phyloP scores from a whole-genome alignment of 2,329 filamentous ascomycete genomes.

The Emericellopsis atlantica region DNA sequence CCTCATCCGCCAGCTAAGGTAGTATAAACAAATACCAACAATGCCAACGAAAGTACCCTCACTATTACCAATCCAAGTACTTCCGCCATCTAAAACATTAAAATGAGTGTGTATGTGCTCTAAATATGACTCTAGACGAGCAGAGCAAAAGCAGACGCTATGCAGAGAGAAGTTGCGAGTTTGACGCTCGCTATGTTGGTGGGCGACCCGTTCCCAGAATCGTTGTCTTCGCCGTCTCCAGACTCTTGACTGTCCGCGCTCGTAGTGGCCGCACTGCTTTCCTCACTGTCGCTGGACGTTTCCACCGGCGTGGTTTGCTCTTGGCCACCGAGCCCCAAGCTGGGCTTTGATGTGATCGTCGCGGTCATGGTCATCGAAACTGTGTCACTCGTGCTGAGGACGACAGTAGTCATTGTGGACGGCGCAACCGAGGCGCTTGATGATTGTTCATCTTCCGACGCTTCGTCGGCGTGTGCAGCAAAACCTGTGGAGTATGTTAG shows the following conservation, averaged over 20 bases:
- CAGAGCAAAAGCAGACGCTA: slow-evolving; percentile 1
- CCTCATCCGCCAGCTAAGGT: too few species aligned
- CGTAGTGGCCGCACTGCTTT: not conserved
- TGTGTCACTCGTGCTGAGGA: slow-evolving; percentile 1
- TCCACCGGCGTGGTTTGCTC: slow-evolving; percentile 4
- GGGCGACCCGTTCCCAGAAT: not conserved
- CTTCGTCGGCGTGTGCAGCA: slow-evolving; percentile 1
- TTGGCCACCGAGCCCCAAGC: slow-evolving; percentile 9
- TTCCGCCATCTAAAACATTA: not conserved
- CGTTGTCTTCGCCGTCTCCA: not conserved
- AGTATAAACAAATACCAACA: too few species aligned
- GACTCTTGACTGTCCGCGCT: not conserved
- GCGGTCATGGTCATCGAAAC: not conserved
- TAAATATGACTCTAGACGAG: slow-evolving; percentile 1
- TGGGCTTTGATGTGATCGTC: not conserved
- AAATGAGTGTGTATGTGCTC: not conserved
- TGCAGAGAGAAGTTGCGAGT: slow-evolving; percentile 1
- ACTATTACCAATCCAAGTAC: not conserved
- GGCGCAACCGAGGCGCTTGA: not conserved
- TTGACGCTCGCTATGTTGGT: not conserved
- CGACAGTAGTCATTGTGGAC: not conserved
- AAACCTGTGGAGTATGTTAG: slow-evolving; percentile 1
- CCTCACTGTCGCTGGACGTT: not conserved
- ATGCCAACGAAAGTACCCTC: too few species aligned
- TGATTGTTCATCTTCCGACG: not conserved